phyloP scores from a whole-genome alignment of 176 grass and related monocot species.

The Oryza glumipatula region DNA sequence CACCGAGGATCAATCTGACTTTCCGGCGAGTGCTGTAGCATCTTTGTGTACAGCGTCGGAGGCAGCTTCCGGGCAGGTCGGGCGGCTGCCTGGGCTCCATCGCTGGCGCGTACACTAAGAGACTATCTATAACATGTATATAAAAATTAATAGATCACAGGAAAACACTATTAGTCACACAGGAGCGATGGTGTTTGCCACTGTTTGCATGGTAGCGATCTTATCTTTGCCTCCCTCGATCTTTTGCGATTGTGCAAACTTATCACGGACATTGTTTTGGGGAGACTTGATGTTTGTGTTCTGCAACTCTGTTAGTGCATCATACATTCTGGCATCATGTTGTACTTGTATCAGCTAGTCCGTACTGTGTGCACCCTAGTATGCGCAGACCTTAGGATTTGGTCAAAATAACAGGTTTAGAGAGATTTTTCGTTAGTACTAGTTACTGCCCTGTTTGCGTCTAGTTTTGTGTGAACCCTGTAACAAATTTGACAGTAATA shows the following conservation, averaged over 20 bases:
- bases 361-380: background rate
- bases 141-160: too few species aligned
- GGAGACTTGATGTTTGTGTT: background rate
- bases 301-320: background rate
- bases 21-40: conserved; percentile 55
- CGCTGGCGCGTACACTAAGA: too few species aligned
- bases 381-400: background rate
- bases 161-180: too few species aligned
- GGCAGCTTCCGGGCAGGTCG: too few species aligned
- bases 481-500: background rate
- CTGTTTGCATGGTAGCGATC: background rate
- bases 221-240: background rate
- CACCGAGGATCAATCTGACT: conserved; percentile 78
- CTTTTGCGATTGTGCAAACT: background rate
- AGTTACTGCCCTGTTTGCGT: too few species aligned
- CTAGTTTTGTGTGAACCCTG: background rate
- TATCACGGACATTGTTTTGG: background rate
- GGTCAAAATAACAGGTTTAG: too few species aligned
- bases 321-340: background rate
- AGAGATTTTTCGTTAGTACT: too few species aligned
- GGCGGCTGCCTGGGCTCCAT: too few species aligned
- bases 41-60: background rate
- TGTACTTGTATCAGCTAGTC: background rate
- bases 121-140: too few species aligned
- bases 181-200: too few species aligned